phyloP scores from a whole-genome alignment of 2,329 filamentous ascomycete genomes.

The Hirsutella rhossiliensis region DNA sequence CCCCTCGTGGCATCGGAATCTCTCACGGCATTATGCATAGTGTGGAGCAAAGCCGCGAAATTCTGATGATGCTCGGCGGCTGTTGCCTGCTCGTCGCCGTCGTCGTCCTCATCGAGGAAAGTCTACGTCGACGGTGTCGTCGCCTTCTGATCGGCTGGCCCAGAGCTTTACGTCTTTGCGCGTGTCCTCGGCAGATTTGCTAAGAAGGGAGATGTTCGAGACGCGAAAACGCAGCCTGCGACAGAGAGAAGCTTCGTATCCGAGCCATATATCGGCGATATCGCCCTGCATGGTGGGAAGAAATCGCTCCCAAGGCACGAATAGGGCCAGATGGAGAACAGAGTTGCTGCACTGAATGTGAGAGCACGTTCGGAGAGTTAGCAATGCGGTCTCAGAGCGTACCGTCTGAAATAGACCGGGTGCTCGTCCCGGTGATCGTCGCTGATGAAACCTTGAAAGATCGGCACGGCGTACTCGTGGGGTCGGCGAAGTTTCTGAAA shows the following conservation, averaged over 20 bases:
- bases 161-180: too few relatives aligned
- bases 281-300: too few relatives aligned
- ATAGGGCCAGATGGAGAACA: constrained; percentile 5
- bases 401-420: constrained; percentile 6
- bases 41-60: constrained; percentile 3
- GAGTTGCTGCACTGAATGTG: constrained; percentile 2
- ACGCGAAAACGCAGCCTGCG: constrained; percentile 1
- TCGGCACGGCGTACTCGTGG: too few relatives aligned
- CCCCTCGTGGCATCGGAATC: constrained; percentile 3
- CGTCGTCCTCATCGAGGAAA: constrained; percentile 2
- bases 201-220: constrained; percentile 5
- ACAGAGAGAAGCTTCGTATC: constrained; percentile 1
- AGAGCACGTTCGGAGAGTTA: neutral
- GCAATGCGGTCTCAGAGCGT: neutral
- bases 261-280: constrained; percentile 1
- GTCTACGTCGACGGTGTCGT: too few relatives aligned
- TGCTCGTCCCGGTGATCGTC: constrained; percentile 5
- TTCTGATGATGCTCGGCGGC: constrained; percentile 3
- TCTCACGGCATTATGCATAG: constrained; percentile 3
- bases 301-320: constrained; percentile 4
- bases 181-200: constrained; percentile 3
- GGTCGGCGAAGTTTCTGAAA: constrained; percentile 4
- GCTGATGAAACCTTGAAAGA: too few relatives aligned
- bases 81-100: neutral
- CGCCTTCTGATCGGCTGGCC: too few relatives aligned